A percentile compares a stretch with the other conserved stretches of the same genome.
These are phyloP conservation scores for Phaeolepiota aurea DNA, from an alignment of 768 basidiomycete genomes.

Conservation along the genomic window DNA sequence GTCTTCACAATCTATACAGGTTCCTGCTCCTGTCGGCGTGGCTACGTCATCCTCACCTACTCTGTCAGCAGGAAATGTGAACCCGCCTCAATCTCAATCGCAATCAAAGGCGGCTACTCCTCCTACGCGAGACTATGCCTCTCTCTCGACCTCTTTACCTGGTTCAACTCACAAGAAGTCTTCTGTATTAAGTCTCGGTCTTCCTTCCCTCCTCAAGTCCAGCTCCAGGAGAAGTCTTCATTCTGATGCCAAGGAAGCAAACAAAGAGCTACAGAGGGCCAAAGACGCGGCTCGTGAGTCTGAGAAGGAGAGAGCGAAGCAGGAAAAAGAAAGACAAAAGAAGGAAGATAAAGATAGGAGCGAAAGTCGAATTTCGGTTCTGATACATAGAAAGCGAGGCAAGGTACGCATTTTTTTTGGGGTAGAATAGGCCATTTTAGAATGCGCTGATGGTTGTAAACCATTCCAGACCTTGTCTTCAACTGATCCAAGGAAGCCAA, in stretches of 20 bases:
- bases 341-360: constrained; percentile 86
- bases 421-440: no score
- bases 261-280: constrained; percentile 31
- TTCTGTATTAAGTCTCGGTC: constrained; percentile 71
- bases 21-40: constrained; percentile 39
- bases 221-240: constrained; percentile 77
- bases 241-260: constrained; percentile 52
- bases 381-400: constrained; percentile 86
- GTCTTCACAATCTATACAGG: constrained; percentile 80
- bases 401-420: constrained; percentile 54
- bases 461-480: constrained; percentile 69
- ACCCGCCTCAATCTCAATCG: constrained; percentile 20
- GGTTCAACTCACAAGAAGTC: constrained; percentile 68
- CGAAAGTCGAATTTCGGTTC: constrained; percentile 80
- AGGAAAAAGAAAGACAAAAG: constrained; percentile 44
- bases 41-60: constrained; percentile 47
- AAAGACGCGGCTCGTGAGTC: constrained; percentile 35
- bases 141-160: constrained; percentile 46
- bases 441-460: constrained; percentile 2
- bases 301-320: constrained; percentile 39
- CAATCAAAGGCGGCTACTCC: constrained; percentile 36
- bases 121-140: constrained; percentile 44
- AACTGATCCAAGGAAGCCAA: constrained; percentile 67
- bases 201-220: constrained; percentile 81
- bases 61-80: constrained; percentile 28